Percentiles rank a stretch among this genome's conserved stretches.
phyloP scores from a whole-genome alignment of 768 basidiomycete species.

The Chalciporus piperatus region DNA sequence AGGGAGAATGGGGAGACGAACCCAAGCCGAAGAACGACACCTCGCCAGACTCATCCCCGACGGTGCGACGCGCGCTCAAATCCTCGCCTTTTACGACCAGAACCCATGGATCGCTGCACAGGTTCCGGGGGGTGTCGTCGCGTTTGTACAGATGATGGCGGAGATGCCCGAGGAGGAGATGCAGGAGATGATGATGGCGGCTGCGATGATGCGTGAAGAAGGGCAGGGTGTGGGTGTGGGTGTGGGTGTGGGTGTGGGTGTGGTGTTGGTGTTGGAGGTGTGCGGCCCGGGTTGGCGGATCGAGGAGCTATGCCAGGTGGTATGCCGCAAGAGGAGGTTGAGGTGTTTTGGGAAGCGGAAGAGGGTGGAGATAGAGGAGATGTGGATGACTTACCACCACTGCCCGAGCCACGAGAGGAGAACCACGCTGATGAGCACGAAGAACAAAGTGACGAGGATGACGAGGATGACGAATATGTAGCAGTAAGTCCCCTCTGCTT shows the following conservation, averaged over 20 bases:
- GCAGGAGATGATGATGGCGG: conserved; percentile 55
- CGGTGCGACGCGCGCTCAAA: conserved; percentile 50
- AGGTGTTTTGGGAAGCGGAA: conserved; percentile 25
- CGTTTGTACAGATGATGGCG: conserved; percentile 56
- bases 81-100: conserved; percentile 60
- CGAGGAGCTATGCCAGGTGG: conserved; percentile 38
- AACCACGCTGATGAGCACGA: conserved; percentile 34
- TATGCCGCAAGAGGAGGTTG: conserved; percentile 43
- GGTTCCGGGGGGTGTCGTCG: conserved; percentile 64
- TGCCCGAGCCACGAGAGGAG: conserved; percentile 17
- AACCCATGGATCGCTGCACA: conserved; percentile 51
- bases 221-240: conserved; percentile 7
- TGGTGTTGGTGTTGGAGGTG: conserved; percentile 19
- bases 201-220: conserved; percentile 39
- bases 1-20: conserved; percentile 21
- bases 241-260: conserved; percentile 14
- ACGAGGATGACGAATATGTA: conserved; percentile 35
- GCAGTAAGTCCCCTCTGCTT: conserved; percentile 39
- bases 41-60: conserved; percentile 61
- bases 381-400: conserved; percentile 14
- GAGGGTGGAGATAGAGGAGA: conserved; percentile 23
- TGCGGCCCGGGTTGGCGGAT: conserved; percentile 21
- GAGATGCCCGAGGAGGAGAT: conserved; percentile 57
- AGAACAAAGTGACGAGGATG: conserved; percentile 40
- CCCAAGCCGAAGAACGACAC: conserved; percentile 46